These are phyloP conservation scores for Verticillium longisporum DNA, from an alignment of 2,329 filamentous ascomycete genomes.

Conservation along the genomic window DNA sequence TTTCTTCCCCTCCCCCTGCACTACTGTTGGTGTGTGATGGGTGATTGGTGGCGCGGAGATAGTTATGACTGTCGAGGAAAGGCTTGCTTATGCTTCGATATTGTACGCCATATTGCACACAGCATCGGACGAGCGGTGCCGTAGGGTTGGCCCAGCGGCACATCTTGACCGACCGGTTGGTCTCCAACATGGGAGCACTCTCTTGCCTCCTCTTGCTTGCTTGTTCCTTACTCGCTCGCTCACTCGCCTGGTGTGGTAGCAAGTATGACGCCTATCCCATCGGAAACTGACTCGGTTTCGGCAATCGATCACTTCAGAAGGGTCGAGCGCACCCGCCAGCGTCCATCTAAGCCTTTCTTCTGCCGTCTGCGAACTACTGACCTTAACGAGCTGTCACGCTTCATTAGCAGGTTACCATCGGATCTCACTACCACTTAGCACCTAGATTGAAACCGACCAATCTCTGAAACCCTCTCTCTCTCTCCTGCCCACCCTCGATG, in stretches of 20 bases:
- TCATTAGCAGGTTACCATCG: neutral
- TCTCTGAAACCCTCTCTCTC: neutral
- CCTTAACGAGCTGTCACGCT: neutral
- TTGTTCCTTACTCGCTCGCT: too few relatives aligned
- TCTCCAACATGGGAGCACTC: too few relatives aligned
- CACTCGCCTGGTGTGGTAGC: too few relatives aligned
- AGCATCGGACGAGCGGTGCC: neutral
- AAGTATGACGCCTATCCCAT: too few relatives aligned
- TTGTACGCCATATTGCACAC: neutral
- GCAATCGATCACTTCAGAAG: too few relatives aligned
- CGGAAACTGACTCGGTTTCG: too few relatives aligned
- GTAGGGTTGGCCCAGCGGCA: too few relatives aligned
- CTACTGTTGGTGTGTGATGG: neutral
- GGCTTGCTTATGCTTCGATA: neutral
- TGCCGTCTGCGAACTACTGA: neutral
- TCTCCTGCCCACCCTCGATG: too few relatives aligned
- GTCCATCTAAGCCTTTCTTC: neutral
- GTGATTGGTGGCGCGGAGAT: neutral
- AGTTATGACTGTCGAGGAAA: neutral
- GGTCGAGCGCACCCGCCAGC: neutral
- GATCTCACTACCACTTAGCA: neutral
- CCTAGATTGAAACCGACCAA: neutral
- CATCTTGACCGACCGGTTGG: too few relatives aligned
- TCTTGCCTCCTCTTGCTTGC: too few relatives aligned
- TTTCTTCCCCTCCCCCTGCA: neutral